These are phyloP conservation scores for Anisodus tanguticus DNA, from an alignment of 257 asterid species.

Conservation along the genomic window DNA sequence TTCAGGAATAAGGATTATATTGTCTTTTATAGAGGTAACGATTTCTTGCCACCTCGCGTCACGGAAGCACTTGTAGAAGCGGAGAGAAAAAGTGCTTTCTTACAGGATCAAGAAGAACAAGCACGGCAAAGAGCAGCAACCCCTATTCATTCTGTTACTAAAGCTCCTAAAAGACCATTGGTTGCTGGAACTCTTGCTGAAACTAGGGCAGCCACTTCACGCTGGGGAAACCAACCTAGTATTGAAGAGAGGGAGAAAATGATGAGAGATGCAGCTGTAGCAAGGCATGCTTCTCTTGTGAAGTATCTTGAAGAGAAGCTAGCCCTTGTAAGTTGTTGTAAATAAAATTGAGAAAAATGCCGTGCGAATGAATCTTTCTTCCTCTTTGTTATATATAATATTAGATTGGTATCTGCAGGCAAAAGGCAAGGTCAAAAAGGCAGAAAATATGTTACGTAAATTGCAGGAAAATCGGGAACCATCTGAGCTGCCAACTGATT, in stretches of 20 bases:
- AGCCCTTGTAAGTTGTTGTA: constrained; percentile 60
- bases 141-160: constrained; percentile 43
- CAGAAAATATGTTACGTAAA: constrained; percentile 66
- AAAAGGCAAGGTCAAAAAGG: constrained; percentile 64
- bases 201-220: constrained; percentile 83
- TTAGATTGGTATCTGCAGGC: constrained; percentile 56
- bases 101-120: constrained; percentile 80
- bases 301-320: constrained; percentile 69
- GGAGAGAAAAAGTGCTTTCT: constrained; percentile 51
- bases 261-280: constrained; percentile 70
- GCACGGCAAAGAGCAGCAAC: constrained; percentile 70
- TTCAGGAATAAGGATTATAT: constrained; percentile 93
- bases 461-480: constrained; percentile 69
- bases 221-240: constrained; percentile 66
- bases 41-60: constrained; percentile 73
- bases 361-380: neutral
- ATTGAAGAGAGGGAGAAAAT: constrained; percentile 65
- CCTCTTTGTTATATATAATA: constrained; percentile 26
- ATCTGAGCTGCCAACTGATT: constrained; percentile 68
- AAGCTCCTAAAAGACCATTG: constrained; percentile 51
- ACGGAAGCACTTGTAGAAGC: constrained; percentile 62
- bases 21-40: constrained; percentile 89
- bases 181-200: constrained; percentile 97
- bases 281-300: constrained; percentile 65
- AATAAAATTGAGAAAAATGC: constrained; percentile 22